phyloP scores from a whole-genome alignment of 345 rosid species.

The Viola odorata region DNA sequence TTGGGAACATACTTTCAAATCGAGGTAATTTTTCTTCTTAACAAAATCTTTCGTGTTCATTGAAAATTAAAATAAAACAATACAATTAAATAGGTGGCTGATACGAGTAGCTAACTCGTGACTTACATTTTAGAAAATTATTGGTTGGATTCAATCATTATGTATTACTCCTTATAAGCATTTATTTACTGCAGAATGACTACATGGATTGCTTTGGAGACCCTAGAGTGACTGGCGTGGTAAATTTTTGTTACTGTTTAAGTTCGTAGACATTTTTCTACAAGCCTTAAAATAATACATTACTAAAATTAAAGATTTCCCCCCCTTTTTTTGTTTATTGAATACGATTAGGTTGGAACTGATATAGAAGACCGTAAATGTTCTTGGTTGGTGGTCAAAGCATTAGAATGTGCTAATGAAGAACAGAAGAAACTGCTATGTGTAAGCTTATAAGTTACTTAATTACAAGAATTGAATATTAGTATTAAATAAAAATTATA shows the following conservation, averaged over 20 bases:
- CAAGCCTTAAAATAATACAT: too few relatives aligned
- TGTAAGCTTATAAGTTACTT: slow-evolving; percentile 30
- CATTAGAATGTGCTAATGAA: slow-evolving; percentile 54
- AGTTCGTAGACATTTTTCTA: neutral
- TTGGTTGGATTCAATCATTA: neutral
- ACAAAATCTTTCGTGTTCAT: too few relatives aligned
- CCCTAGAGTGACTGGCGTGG: slow-evolving; percentile 72
- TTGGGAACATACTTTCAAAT: slow-evolving; percentile 82
- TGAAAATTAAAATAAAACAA: too few relatives aligned
- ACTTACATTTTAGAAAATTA: too few relatives aligned
- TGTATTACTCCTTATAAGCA: neutral
- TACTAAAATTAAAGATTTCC: neutral
- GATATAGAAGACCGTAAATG: slow-evolving; percentile 87
- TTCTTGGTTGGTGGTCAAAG: slow-evolving; percentile 85
- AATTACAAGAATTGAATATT: neutral
- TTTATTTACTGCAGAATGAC: slow-evolving; percentile 51
- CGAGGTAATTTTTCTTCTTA: slow-evolving; percentile 39
- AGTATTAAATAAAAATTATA: too few relatives aligned
- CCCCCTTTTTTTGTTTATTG: neutral
- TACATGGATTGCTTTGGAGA: slow-evolving; percentile 79
- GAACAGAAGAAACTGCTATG: slow-evolving; percentile 56
- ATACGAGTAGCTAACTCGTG: too few relatives aligned
- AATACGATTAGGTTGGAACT: slow-evolving; percentile 56
- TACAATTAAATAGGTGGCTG: too few relatives aligned
- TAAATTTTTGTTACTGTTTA: slow-evolving; percentile 13